Evolutionary conservation across 129 eudicot species (phyloP).

Genomic region (Gnaphalium uliginosum): DNA sequence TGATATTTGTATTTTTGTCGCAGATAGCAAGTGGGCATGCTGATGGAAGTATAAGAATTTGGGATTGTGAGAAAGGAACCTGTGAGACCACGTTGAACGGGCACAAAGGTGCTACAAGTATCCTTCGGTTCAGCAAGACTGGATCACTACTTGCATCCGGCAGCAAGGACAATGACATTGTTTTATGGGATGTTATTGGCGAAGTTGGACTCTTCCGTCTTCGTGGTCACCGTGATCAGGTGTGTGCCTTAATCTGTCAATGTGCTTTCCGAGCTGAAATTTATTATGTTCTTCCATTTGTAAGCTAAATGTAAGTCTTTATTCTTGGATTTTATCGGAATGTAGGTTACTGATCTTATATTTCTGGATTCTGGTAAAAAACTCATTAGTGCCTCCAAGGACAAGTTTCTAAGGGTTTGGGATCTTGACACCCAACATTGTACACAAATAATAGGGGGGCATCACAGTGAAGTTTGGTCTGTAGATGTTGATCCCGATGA

Average conservation of each 20-base stretch:
- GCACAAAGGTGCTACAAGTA: constrained; percentile 86
- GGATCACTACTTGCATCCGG: constrained; percentile 96
- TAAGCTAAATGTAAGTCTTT: constrained; percentile 6
- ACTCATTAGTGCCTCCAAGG: constrained; percentile 86
- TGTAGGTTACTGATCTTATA: constrained; percentile 88
- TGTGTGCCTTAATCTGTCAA: constrained; percentile 13
- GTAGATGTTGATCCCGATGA: constrained; percentile 71
- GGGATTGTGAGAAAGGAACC: constrained; percentile 80
- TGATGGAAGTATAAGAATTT: constrained; percentile 92
- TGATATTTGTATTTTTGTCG: background rate
- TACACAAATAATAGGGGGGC: constrained; percentile 90
- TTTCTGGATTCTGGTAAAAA: constrained; percentile 84
- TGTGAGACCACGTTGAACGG: constrained; percentile 95
- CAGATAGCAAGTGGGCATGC: constrained; percentile 96
- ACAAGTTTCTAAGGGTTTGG: constrained; percentile 95
- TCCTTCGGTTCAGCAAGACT: constrained; percentile 68
- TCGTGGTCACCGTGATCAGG: constrained; percentile 99
- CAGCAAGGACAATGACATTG: constrained; percentile 91
- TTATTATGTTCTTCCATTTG: background rate
- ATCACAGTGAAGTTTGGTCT: constrained; percentile 98
- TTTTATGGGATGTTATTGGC: constrained; percentile 94
- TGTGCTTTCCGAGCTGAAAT: constrained; percentile 16
- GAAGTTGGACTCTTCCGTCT: constrained; percentile 91
- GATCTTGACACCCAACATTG: constrained; percentile 97
- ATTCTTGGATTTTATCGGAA: constrained; percentile 13